Percentiles rank a stretch among this genome's conserved stretches.
phyloP scores from a whole-genome alignment of 345 rosid genomes.

The Linum trigynum region DNA sequence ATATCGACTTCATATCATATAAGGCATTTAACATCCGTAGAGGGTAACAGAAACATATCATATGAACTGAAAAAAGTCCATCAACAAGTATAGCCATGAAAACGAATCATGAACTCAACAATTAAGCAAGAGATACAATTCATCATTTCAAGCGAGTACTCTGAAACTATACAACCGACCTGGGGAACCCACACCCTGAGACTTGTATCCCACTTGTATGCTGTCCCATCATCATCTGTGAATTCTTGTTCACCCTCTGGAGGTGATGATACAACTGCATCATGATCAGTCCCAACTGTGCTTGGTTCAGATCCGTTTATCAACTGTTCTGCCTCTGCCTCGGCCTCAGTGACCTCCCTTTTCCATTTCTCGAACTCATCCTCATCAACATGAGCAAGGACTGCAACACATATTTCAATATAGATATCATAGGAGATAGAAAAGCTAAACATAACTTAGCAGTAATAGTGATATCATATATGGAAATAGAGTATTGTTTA shows the following conservation, averaged over 20 bases:
- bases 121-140: neutral
- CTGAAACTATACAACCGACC: constrained; percentile 36
- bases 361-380: constrained; percentile 92
- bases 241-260: constrained; percentile 93
- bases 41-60: neutral
- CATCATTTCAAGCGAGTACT: neutral
- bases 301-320: constrained; percentile 41
- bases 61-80: too few species aligned
- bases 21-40: neutral
- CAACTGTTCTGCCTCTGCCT: constrained; percentile 42
- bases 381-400: constrained; percentile 28
- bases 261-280: constrained; percentile 40
- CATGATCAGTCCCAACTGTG: constrained; percentile 26
- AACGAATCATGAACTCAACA: too few species aligned
- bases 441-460: neutral
- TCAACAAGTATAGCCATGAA: too few species aligned
- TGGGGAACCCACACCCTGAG: constrained; percentile 89
- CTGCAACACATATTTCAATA: constrained; percentile 32
- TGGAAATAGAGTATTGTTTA: too few species aligned
- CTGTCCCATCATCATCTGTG: constrained; percentile 88
- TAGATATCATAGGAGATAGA: constrained; percentile 10
- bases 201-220: constrained; percentile 69
- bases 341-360: constrained; percentile 68
- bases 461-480: neutral
- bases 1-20: neutral